Percentiles rank a stretch among this genome's conserved stretches.
Conservation (phyloP, 2,329 filamentous ascomycete genomes). For the Zymoseptoria pseudotritici region DNA sequence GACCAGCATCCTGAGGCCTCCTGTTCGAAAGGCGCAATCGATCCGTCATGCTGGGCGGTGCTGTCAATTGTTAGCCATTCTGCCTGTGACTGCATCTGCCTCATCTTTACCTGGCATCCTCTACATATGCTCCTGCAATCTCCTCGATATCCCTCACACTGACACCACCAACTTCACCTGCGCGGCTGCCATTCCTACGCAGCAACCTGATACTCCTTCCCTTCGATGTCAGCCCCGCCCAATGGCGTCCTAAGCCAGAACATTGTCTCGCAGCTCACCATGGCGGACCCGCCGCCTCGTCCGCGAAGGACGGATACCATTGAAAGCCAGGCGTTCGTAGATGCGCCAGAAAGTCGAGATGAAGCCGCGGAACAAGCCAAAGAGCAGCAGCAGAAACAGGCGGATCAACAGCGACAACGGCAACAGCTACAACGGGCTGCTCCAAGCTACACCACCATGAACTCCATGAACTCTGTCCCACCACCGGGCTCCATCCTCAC, state of each 20-base stretch:
- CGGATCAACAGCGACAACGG: slow-evolving; percentile 4
- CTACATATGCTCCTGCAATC: not conserved
- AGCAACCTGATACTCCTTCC: not conserved
- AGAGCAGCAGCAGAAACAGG: slow-evolving; percentile 5
- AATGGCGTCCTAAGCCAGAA: not conserved
- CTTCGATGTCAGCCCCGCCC: not conserved
- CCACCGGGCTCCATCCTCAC: slow-evolving; percentile 62
- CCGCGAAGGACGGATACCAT: slow-evolving; percentile 22
- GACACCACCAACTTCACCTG: not conserved
- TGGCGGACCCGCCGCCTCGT: slow-evolving; percentile 5
- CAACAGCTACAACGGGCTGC: slow-evolving; percentile 18
- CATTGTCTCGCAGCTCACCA: slow-evolving; percentile 5
- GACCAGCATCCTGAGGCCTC: not conserved
- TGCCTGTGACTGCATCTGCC: not conserved
- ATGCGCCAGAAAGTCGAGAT: slow-evolving; percentile 21
- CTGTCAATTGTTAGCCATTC: not conserved
- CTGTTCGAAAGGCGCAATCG: not conserved
- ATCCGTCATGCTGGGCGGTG: not conserved
- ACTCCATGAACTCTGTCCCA: slow-evolving; percentile 40
- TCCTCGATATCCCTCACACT: not conserved
- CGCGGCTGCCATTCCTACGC: not conserved
- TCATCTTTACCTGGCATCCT: not conserved
- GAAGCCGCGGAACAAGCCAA: slow-evolving; percentile 12
- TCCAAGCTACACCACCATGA: slow-evolving; percentile 20
- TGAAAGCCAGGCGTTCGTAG: slow-evolving; percentile 24